Evolutionary conservation across 148 eudicot species (phyloP).

Genomic region (Cornus florida): DNA sequence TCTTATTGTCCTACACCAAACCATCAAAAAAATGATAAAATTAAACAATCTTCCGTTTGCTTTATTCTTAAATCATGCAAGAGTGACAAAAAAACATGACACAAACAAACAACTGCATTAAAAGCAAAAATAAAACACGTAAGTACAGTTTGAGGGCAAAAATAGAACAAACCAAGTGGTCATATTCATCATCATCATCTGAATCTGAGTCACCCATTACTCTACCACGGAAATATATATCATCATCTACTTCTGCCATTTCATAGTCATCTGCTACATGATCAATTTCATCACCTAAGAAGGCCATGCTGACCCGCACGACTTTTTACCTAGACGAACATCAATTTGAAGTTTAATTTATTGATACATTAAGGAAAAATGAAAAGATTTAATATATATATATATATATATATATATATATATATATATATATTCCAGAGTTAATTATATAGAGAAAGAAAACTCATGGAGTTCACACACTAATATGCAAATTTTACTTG

Average conservation of each 20-base stretch:
- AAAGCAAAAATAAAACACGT: background rate
- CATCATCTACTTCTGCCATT: conserved; percentile 72
- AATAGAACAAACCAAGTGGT: conserved; percentile 37
- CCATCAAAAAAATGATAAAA: no score
- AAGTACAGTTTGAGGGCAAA: background rate
- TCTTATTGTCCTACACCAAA: conserved; percentile 43
- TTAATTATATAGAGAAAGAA: no score
- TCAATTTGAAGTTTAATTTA: background rate
- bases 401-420: no score
- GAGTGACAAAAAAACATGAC: no score
- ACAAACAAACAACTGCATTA: background rate
- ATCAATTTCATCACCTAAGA: conserved; percentile 42
- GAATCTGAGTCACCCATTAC: conserved; percentile 70
- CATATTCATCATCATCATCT: conserved; percentile 61
- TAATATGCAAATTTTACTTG: no score
- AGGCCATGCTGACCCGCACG: background rate
- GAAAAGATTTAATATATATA: no score
- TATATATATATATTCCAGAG: no score
- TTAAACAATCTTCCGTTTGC: no score
- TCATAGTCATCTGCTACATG: conserved; percentile 74
- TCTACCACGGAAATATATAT: conserved; percentile 58
- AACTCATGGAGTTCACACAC: no score
- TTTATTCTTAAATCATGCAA: no score
- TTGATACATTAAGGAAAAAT: no score
- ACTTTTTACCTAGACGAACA: background rate